Evolutionary conservation across 306 rosid genomes (phyloP).

Genomic region (Medicago lupulina): DNA sequence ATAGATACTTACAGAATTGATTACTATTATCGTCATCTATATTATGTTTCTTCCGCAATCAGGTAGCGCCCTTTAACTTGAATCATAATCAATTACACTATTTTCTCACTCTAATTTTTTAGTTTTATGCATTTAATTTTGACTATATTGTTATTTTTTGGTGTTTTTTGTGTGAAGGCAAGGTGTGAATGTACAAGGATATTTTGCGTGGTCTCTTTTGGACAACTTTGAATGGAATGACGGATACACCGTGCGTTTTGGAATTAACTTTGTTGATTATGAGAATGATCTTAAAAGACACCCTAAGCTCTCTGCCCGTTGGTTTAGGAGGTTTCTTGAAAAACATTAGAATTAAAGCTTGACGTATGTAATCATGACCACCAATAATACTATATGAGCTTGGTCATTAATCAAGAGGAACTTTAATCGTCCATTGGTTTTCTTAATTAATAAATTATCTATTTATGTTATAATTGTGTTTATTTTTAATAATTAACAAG

Average conservation of each 20-base stretch:
- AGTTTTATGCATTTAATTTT: too few species aligned
- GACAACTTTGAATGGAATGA: slow-evolving; percentile 65
- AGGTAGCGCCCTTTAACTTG: not conserved
- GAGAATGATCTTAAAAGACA: slow-evolving; percentile 53
- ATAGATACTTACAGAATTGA: not conserved
- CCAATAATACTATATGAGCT: too few species aligned
- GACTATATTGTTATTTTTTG: not conserved
- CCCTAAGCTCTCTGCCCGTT: slow-evolving; percentile 60
- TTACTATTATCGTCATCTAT: not conserved
- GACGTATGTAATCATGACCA: too few species aligned
- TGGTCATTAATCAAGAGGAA: too few species aligned
- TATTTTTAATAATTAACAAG: too few species aligned
- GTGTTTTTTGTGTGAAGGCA: slow-evolving; percentile 33
- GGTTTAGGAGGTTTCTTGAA: slow-evolving; percentile 57
- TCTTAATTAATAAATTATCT: too few species aligned
- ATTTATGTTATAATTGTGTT: too few species aligned
- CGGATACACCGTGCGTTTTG: slow-evolving; percentile 59
- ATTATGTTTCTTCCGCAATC: not conserved
- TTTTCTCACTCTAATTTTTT: not conserved
- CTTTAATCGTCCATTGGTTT: too few species aligned
- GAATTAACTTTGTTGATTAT: slow-evolving; percentile 57
- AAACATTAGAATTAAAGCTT: too few species aligned
- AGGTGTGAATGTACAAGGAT: slow-evolving; percentile 57
- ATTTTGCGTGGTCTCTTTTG: slow-evolving; percentile 71
- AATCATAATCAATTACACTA: not conserved